phyloP scores from a whole-genome alignment of 2,329 filamentous ascomycete genomes.

The Hymenoscyphus fructigenus region DNA sequence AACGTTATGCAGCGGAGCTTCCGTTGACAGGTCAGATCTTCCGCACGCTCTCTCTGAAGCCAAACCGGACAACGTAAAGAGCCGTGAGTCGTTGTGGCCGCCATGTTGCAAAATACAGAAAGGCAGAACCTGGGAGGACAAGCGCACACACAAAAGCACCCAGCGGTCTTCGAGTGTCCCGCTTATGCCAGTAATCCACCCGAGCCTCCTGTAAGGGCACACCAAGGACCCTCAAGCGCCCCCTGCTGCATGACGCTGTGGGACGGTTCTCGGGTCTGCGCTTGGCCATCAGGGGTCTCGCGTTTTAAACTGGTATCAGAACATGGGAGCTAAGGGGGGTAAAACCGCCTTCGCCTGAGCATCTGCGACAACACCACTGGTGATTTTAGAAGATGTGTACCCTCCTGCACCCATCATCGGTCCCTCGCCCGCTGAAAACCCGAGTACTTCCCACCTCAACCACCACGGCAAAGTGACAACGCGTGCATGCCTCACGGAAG shows the following conservation, averaged over 20 bases:
- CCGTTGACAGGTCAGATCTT: background rate
- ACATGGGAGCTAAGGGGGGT: slow-evolving; percentile 7
- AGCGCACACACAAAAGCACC: no score
- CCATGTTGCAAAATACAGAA: slow-evolving; percentile 1
- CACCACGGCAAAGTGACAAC: background rate
- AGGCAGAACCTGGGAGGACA: no score
- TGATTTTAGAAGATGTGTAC: background rate
- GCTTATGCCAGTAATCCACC: no score
- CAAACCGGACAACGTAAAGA: background rate
- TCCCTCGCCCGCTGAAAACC: background rate
- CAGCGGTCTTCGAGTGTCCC: no score
- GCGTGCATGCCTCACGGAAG: slow-evolving; percentile 3
- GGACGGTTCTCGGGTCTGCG: slow-evolving; percentile 5
- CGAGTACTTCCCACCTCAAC: background rate
- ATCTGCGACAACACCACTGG: slow-evolving; percentile 17
- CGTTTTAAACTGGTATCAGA: slow-evolving; percentile 8
- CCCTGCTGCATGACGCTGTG: slow-evolving; percentile 5
- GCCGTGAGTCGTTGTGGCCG: background rate
- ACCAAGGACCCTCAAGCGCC: no score
- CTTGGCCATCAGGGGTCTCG: slow-evolving; percentile 3
- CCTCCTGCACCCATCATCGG: background rate
- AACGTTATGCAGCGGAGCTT: slow-evolving; percentile 8
- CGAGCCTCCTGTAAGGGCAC: no score
- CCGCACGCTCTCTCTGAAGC: background rate
- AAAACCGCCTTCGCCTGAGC: slow-evolving; percentile 12